Conservation (phyloP, 2,329 filamentous ascomycete genomes). For the Ascochyta pisi region DNA sequence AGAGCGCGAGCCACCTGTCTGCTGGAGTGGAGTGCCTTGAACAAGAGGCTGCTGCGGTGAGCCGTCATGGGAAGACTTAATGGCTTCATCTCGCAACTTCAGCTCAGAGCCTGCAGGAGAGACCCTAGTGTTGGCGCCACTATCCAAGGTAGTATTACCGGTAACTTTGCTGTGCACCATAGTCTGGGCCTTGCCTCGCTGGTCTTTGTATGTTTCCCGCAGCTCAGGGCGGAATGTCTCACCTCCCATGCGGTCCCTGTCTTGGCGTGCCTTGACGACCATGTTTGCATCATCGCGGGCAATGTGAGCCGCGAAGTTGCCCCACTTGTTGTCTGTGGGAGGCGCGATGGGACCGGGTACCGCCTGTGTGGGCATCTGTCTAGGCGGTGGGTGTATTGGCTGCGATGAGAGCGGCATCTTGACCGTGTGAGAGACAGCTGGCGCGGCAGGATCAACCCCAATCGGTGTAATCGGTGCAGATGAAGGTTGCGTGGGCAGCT, state of each 20-base stretch:
- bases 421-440: constrained; percentile 23
- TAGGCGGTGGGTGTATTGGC: constrained; percentile 22
- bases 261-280: constrained; percentile 33
- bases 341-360: constrained; percentile 40
- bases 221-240: constrained; percentile 43
- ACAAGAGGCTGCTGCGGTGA: constrained; percentile 29
- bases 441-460: constrained; percentile 26
- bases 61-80: constrained; percentile 32
- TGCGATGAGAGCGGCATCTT: constrained; percentile 19
- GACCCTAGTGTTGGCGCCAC: constrained; percentile 18
- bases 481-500: constrained; percentile 34
- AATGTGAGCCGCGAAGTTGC: constrained; percentile 41
- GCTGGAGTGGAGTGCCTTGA: constrained; percentile 35
- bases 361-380: constrained; percentile 22
- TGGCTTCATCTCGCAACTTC: constrained; percentile 37
- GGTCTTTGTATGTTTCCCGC: constrained; percentile 42
- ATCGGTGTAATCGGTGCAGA: constrained; percentile 34
- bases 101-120: constrained; percentile 22
- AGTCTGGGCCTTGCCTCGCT: constrained; percentile 39
- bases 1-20: constrained; percentile 37
- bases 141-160: constrained; percentile 22
- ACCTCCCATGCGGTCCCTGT: constrained; percentile 37
- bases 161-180: constrained; percentile 37
- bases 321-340: constrained; percentile 41
- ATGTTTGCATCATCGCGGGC: constrained; percentile 37